Evolutionary conservation across 148 eudicot species (phyloP), one percentile per base, ranked within the genome.

Genomic region (Diospyros lotus): DNA sequence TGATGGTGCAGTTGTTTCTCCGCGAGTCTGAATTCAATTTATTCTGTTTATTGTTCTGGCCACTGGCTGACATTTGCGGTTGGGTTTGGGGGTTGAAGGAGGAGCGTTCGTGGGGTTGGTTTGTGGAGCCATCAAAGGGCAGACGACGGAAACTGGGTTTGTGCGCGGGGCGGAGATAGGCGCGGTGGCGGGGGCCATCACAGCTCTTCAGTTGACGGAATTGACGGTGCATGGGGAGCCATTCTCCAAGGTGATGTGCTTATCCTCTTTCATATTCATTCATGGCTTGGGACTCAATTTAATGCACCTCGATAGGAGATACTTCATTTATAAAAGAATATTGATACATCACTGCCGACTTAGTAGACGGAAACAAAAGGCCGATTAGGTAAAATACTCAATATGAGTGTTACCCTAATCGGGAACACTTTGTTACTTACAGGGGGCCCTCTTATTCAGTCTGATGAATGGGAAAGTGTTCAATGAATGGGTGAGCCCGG

Each of bases 401-500:
- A 28, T 28, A 28, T 28, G 0, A 28, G 0, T 28, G 28, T 28
- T 28, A 28, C 28, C 28, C n/a, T n/a, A n/a, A n/a, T n/a, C n/a
- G n/a, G 28, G 28, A 28, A 0, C 28, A 28, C 28, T 28, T 28
- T 28, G 28, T 28, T 2, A 11, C 3, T 56, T 60, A 13, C 85
- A 86, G 89, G 84, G 78, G 12, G 87, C 87, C 28, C 74, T 86
- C 43, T 65, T 86, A 15, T 42, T 76, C 52, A 84, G 87, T 68
- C 71, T 86, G 41, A 75, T 90, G 44, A 84, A 86, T 79, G 98
- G 97, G 40, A 85, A 91, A 77, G 89, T 94, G 52, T 86, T 88
- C 42, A 82, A 76, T 79, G 98, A 94, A 81, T 94, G 93, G 98
- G 96, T 89, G 52, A 85, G 87, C 71, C 97, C 97, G 69, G 97